Evolutionary conservation across 1,284 basidiomycete genomes (phyloP), one percentile per base, ranked within the genome.

Genomic region (Peniophora sp.): DNA sequence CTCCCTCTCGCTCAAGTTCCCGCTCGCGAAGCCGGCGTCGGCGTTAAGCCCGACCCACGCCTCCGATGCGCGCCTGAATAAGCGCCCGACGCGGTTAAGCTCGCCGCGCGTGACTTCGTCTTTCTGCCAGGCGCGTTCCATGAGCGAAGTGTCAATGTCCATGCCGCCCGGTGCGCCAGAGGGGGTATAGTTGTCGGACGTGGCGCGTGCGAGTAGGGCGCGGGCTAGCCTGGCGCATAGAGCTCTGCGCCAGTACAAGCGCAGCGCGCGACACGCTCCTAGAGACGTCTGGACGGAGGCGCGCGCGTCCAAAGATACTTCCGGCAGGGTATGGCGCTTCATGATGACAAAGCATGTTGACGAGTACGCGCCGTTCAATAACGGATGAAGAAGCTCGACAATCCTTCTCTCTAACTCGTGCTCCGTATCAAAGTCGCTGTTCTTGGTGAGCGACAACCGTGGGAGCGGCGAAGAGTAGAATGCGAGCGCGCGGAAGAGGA

Each of bases 111-210:
- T 62, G 11, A 73, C 65, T 39, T 81, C 79, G 47, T 85, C 79
- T 57, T 77, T 79, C 1, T 79, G 72, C 83, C 83, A 88, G 0
- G 84, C 85, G 2, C 76, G 74, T 55, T 85, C 83, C 73, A 88
- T 75, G 46, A 87, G 61, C 17, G 80, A 78, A 39, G 68, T 68
- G 51, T 79, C 79, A 12, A 85, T 68, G 27, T 32, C 27, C 27
- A 32, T 32, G 42, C 76, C 68, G 0, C 73, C 73, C 0, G 81
- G 79, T 3, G 74, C 75, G 22, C 83, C 83, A 1, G 83, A 77
- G 37, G 72, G 72, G 0, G 79, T 74, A 53, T 83, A 84, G 3
- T 69, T 68, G 5, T 72, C 58, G 2, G 78, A 71, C 52, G 80
- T 70, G 18, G 37, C 15, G 22, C 76, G 71, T 2, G 72, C 68